A percentile compares a stretch with the other conserved stretches of the same genome.
These are phyloP conservation scores for Paracoccidioides brasiliensis DNA, from an alignment of 2,329 filamentous ascomycete genomes.

Conservation along the genomic window DNA sequence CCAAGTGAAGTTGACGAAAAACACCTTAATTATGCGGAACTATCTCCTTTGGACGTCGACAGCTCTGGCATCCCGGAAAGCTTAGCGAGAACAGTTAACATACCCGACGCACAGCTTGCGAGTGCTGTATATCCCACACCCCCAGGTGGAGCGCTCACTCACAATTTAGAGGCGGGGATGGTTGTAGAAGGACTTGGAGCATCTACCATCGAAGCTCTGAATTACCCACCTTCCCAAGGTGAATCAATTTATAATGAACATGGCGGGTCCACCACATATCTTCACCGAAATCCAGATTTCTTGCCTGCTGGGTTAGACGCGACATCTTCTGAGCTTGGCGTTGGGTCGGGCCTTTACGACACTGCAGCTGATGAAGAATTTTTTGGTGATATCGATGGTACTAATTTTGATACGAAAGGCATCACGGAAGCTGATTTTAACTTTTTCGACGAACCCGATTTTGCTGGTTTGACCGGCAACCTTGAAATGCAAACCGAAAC, in stretches of 20 bases:
- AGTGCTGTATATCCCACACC: conserved; percentile 42
- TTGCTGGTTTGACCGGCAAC: conserved; percentile 10
- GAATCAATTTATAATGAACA: conserved; percentile 10
- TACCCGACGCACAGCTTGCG: conserved; percentile 28
- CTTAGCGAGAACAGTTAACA: conserved; percentile 26
- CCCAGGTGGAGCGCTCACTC: conserved; percentile 21
- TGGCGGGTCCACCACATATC: conserved; percentile 7
- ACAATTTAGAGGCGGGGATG: neutral
- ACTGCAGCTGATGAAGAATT: conserved; percentile 40
- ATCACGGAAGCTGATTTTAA: conserved; percentile 49
- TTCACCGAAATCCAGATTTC: conserved; percentile 11
- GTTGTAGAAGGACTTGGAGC: conserved; percentile 4
- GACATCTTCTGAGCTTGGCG: conserved; percentile 16
- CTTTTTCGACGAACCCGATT: conserved; percentile 47
- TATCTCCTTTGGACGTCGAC: conserved; percentile 16
- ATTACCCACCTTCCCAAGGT: conserved; percentile 8
- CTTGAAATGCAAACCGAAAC: neutral
- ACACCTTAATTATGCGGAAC: conserved; percentile 16
- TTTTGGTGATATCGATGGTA: conserved; percentile 45
- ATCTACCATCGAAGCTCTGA: conserved; percentile 16
- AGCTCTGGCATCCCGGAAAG: conserved; percentile 23
- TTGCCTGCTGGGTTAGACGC: conserved; percentile 15
- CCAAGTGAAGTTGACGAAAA: conserved; percentile 12
- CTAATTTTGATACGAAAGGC: conserved; percentile 40
- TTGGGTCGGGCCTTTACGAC: conserved; percentile 30